Base-by-base conservation (phyloP, 768 basidiomycete species). In the Termitomyces sp. region DNA sequence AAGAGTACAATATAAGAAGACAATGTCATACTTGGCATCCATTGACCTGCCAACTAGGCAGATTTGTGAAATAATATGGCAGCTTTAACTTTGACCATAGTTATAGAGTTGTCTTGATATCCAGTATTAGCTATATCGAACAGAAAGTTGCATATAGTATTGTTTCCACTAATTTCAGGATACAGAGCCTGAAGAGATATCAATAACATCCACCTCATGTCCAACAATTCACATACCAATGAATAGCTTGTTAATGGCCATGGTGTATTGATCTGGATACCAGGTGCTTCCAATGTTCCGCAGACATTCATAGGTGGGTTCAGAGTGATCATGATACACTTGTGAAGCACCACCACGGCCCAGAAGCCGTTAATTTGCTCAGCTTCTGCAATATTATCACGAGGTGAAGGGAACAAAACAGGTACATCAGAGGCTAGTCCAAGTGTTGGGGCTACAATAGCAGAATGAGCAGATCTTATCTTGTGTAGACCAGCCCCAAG, bases 11-110 rank as follows among this genome's bases (percentile, higher is more conserved):
- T 30, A 26, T 8, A 24, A 2, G 24, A 4, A 45, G 58, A 50
- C 33, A 14, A 55, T 53, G 38, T 66, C 74, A 9, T n/a, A n/a
- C n/a, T n/a, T n/a, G n/a, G n/a, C n/a, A n/a, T n/a, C n/a, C n/a
- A n/a, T n/a, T n/a, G n/a, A n/a, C n/a, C n/a, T n/a, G n/a, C n/a
- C n/a, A n/a, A n/a, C n/a, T n/a, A n/a, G n/a, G n/a, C n/a, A n/a
- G 86, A 80, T 24, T 79, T 75, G 63, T 85, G 85, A 56, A 85
- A 81, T 43, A 87, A 69, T 24, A 84, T 76, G 7, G 80, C 75
- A 0, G 84, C 83, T 61, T 86, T 85, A 57, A 75, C 76, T 48
- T 74, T 71, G 63, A 82, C 65, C 1, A 80, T 73, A 22, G 75
- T 71, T 12, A 74, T 68, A 26, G 74, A 75, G 36, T 70, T 64